These are phyloP conservation scores for Coniferiporia weirii DNA, from an alignment of 1,284 basidiomycete genomes.

Conservation along the genomic window DNA sequence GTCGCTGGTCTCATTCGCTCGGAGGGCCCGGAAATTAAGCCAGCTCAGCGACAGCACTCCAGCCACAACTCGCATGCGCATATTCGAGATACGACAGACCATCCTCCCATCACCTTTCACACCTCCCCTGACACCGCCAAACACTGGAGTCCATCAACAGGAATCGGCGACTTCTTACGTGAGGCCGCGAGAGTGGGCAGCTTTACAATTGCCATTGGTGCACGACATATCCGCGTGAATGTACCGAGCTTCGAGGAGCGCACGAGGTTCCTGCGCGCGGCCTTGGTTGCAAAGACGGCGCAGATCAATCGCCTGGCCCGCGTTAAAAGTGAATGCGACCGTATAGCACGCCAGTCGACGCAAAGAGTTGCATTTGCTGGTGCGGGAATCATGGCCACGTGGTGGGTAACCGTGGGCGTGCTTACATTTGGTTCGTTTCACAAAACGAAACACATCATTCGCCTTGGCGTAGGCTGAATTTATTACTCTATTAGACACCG, in stretches of 20 bases:
- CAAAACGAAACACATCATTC: background rate
- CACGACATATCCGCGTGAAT: conserved; percentile 40
- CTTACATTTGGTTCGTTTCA: conserved; percentile 56
- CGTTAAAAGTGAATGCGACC: conserved; percentile 51
- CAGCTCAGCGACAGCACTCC: background rate
- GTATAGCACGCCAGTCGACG: conserved; percentile 50
- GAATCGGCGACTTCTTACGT: conserved; percentile 62
- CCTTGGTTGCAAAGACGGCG: conserved; percentile 38
- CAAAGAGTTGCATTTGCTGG: conserved; percentile 52
- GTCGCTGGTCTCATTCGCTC: conserved; percentile 14
- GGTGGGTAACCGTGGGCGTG: conserved; percentile 59
- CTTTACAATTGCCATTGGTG: conserved; percentile 49
- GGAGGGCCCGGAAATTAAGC: background rate
- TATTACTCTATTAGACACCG: conserved; percentile 26
- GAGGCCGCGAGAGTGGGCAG: conserved; percentile 51
- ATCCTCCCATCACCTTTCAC: conserved; percentile 13
- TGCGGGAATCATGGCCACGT: conserved; percentile 52
- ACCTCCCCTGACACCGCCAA: background rate
- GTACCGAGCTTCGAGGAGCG: conserved; percentile 61
- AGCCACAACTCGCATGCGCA: background rate
- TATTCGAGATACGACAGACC: background rate
- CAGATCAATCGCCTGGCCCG: conserved; percentile 45
- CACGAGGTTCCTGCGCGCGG: conserved; percentile 53
- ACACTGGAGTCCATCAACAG: conserved; percentile 59
- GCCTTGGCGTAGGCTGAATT: background rate